A percentile compares a stretch with the other conserved stretches of the same genome.
phyloP scores from a whole-genome alignment of 1,284 basidiomycete species.

The Sporisorium exsertum region DNA sequence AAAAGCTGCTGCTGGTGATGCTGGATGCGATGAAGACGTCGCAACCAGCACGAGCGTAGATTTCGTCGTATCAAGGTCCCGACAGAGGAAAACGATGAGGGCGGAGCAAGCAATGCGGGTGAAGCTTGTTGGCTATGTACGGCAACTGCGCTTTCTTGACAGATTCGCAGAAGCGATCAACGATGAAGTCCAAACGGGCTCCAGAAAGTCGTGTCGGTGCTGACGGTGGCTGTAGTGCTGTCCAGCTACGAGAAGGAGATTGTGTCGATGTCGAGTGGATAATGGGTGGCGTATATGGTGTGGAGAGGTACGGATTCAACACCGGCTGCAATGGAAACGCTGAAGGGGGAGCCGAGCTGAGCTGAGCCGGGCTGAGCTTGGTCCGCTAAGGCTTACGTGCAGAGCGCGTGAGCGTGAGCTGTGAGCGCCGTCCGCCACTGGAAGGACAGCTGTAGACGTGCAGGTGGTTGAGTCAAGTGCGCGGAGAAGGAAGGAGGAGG shows the following conservation, averaged over 20 bases:
- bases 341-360: neutral
- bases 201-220: neutral
- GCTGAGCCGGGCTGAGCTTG: neutral
- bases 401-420: neutral
- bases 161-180: too few relatives aligned
- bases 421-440: neutral
- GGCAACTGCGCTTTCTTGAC: neutral
- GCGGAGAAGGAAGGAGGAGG: neutral
- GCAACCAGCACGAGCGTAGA: too few relatives aligned
- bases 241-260: neutral
- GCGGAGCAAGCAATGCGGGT: neutral
- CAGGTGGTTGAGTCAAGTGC: neutral
- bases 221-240: neutral
- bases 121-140: neutral
- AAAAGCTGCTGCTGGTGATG: neutral
- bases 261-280: neutral
- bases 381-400: slow-evolving; percentile 1
- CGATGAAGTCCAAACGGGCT: too few relatives aligned
- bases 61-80: too few relatives aligned
- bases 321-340: neutral
- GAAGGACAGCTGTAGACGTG: neutral
- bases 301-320: neutral
- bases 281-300: neutral
- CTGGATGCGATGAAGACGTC: neutral
- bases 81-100: neutral